phyloP scores from a whole-genome alignment of 805 yeast species.

The Ascoidea asiatica region DNA sequence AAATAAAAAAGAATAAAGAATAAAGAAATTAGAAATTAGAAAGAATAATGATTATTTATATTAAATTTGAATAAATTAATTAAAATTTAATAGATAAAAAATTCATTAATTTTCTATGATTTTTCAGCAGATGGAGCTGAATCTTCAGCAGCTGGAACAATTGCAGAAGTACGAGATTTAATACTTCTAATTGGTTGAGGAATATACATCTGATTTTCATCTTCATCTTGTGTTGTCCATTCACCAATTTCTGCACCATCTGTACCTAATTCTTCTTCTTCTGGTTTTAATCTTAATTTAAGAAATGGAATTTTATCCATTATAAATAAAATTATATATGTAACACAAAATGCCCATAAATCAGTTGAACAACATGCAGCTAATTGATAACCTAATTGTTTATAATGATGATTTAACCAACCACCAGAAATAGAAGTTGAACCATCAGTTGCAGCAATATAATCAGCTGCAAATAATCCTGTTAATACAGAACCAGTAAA shows the following conservation, averaged over 20 bases:
- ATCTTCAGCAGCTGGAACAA: conserved; percentile 5
- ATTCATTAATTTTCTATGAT: too few species aligned
- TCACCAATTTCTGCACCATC: conserved; percentile 90
- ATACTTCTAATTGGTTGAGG: conserved; percentile 68
- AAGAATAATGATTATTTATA: too few species aligned
- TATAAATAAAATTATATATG: conserved; percentile 48
- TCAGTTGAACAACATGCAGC: conserved; percentile 65
- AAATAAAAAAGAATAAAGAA: too few species aligned
- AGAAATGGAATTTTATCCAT: conserved; percentile 73
- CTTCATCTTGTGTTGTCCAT: conserved; percentile 49
- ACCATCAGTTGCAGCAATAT: conserved; percentile 77
- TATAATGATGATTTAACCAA: conserved; percentile 74
- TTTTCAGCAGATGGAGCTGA: conserved; percentile 4
- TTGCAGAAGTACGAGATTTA: conserved; percentile 6
- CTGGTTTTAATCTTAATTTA: conserved; percentile 70
- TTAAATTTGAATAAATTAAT: too few species aligned
- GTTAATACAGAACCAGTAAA: conserved; percentile 72
- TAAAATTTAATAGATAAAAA: too few species aligned
- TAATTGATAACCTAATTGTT: conserved; percentile 78
- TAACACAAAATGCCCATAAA: conserved; percentile 63
- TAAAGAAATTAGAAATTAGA: too few species aligned
- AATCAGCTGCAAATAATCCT: conserved; percentile 86
- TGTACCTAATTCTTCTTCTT: conserved; percentile 79
- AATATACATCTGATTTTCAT: conserved; percentile 50
- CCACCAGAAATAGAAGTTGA: conserved; percentile 59